Evolutionary conservation across 1,284 basidiomycete genomes (phyloP).

Genomic region (Psilocybe mexicana): DNA sequence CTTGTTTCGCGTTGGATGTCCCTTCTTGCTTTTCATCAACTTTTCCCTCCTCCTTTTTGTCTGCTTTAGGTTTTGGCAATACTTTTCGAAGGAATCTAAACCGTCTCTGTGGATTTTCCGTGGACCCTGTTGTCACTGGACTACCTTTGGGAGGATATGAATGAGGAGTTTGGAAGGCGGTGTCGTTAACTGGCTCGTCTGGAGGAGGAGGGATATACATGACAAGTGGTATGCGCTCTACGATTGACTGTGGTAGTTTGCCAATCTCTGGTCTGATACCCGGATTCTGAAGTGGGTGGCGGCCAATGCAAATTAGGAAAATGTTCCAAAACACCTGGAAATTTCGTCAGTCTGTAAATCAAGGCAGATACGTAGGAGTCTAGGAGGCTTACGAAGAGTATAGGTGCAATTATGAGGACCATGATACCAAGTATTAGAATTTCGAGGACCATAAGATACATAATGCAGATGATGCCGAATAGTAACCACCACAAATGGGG

Average conservation of each 20-base stretch:
- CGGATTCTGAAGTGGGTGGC: conserved; percentile 73
- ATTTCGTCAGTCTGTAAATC: conserved; percentile 10
- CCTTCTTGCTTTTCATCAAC: conserved; percentile 19
- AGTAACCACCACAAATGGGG: conserved; percentile 84
- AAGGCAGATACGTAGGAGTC: neutral
- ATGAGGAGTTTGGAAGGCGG: conserved; percentile 42
- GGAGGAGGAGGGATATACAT: conserved; percentile 80
- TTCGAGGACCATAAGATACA: conserved; percentile 75
- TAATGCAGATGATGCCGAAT: conserved; percentile 75
- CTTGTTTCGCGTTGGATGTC: conserved; percentile 29
- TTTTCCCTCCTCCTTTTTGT: conserved; percentile 23
- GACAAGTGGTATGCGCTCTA: conserved; percentile 77
- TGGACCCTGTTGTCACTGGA: conserved; percentile 1
- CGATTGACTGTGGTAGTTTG: conserved; percentile 65
- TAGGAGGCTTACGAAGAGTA: conserved; percentile 65
- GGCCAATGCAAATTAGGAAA: conserved; percentile 70
- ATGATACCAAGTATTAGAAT: conserved; percentile 70
- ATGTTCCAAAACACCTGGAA: conserved; percentile 73
- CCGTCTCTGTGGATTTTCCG: conserved; percentile 24
- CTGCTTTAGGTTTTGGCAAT: conserved; percentile 22
- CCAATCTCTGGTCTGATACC: conserved; percentile 75
- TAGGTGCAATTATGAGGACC: conserved; percentile 74
- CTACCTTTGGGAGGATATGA: conserved; percentile 57
- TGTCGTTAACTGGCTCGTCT: conserved; percentile 37
- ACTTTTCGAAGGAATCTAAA: conserved; percentile 52